Conservation (phyloP, 1,284 basidiomycete species). For the Lignosus rhinocerotis region DNA sequence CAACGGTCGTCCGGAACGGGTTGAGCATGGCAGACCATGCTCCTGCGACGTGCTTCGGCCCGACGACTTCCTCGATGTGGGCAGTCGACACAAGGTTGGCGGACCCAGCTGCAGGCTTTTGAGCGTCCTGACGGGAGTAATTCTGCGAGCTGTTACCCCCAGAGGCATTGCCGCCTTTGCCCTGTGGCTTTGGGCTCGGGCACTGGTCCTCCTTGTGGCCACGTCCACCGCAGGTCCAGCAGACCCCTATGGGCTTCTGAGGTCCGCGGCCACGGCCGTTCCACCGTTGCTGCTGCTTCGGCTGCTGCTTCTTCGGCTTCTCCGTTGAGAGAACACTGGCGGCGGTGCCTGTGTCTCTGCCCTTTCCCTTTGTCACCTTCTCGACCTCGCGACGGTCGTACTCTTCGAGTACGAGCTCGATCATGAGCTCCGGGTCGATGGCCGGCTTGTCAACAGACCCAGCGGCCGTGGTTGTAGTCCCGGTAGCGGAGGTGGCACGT, state of each 20-base stretch:
- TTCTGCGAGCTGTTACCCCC: background rate
- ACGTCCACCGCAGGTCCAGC: too few relatives aligned
- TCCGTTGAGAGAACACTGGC: constrained; percentile 8
- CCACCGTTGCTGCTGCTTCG: constrained; percentile 7
- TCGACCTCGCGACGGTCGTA: constrained; percentile 1
- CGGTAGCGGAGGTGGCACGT: background rate
- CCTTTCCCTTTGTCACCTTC: background rate
- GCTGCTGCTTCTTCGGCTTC: constrained; percentile 7
- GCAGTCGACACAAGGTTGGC: background rate
- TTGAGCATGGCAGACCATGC: background rate
- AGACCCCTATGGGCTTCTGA: background rate
- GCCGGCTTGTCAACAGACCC: background rate
- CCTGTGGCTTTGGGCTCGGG: constrained; percentile 10
- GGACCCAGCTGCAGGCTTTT: background rate
- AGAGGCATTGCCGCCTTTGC: background rate
- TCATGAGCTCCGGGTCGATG: constrained; percentile 1
- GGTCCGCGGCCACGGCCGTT: constrained; percentile 10
- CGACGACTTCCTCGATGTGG: background rate
- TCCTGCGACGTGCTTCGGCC: background rate
- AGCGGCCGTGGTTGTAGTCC: background rate
- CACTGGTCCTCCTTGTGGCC: constrained; percentile 7
- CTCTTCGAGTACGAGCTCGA: constrained; percentile 8
- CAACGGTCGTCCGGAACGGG: background rate
- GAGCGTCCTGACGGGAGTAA: background rate
- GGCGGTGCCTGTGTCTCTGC: constrained; percentile 6